These are phyloP conservation scores for Heliocybe sulcata DNA, from an alignment of 1,284 basidiomycete genomes.

Conservation along the genomic window DNA sequence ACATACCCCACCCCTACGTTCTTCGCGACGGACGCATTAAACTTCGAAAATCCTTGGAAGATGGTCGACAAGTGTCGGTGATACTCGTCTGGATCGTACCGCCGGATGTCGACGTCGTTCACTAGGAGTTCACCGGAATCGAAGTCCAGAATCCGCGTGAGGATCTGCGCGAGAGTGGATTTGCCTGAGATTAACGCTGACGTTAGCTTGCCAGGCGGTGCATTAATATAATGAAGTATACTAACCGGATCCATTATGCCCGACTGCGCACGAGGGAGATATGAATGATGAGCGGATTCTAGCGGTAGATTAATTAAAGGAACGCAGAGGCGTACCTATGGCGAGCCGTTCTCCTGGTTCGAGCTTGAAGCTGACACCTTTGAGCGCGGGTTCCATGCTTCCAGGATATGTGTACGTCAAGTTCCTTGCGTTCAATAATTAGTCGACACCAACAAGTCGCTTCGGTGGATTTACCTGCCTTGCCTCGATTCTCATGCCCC, in stretches of 20 bases:
- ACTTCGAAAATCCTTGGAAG: constrained; percentile 78
- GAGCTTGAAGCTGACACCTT: constrained; percentile 60
- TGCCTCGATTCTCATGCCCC: constrained; percentile 64
- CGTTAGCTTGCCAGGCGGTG: background rate
- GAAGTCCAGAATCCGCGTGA: constrained; percentile 72
- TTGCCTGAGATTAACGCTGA: constrained; percentile 42
- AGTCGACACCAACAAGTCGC: background rate
- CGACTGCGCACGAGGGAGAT: background rate
- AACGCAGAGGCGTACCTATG: constrained; percentile 55
- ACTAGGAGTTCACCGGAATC: constrained; percentile 56
- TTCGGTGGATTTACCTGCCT: constrained; percentile 32
- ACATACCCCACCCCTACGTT: constrained; percentile 76
- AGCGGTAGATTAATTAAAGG: background rate
- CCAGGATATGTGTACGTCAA: constrained; percentile 76
- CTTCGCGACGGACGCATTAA: constrained; percentile 63
- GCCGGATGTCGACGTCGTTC: constrained; percentile 61
- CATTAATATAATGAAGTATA: constrained; percentile 2
- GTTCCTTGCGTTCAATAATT: constrained; percentile 33
- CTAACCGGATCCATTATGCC: constrained; percentile 67
- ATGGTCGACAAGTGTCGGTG: constrained; percentile 70
- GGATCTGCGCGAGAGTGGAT: constrained; percentile 73
- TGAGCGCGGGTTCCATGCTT: constrained; percentile 52
- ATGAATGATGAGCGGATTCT: background rate
- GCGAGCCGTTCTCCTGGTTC: constrained; percentile 72
- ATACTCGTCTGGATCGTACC: constrained; percentile 56